Evolutionary conservation across 768 basidiomycete genomes (phyloP).

Genomic region (Boletus subcaerulescens): DNA sequence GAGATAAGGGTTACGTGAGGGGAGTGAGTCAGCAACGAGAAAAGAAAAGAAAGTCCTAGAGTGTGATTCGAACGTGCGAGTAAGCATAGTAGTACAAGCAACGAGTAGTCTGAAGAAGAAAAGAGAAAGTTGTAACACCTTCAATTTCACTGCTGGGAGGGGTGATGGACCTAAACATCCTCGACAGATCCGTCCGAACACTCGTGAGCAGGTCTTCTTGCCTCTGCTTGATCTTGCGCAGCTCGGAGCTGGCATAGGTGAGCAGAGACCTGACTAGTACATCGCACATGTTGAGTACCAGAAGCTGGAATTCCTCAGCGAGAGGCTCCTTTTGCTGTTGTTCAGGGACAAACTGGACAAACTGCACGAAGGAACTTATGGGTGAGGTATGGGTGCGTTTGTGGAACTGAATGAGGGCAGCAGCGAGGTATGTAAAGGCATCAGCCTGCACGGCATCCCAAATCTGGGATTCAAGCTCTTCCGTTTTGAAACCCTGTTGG

Average conservation of each 20-base stretch:
- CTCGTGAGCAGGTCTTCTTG: constrained; percentile 83
- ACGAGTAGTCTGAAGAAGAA: no score
- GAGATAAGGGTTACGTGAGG: no score
- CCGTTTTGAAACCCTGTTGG: constrained; percentile 64
- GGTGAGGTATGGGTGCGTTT: constrained; percentile 33
- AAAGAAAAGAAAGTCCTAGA: no score
- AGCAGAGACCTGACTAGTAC: constrained; percentile 67
- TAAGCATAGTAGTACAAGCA: no score
- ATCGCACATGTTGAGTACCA: constrained; percentile 65
- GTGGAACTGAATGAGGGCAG: constrained; percentile 55
- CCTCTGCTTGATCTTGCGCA: constrained; percentile 82
- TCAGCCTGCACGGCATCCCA: constrained; percentile 84
- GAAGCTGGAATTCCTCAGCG: constrained; percentile 45
- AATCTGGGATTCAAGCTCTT: constrained; percentile 77
- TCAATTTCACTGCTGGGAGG: constrained; percentile 42
- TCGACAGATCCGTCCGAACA: constrained; percentile 59
- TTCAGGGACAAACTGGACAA: constrained; percentile 36
- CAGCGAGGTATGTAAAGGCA: constrained; percentile 68
- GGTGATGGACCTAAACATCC: constrained; percentile 44
- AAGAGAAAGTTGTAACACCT: no score
- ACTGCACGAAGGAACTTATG: constrained; percentile 38
- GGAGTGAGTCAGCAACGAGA: no score
- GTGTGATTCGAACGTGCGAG: no score
- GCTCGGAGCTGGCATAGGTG: constrained; percentile 74
- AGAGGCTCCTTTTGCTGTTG: constrained; percentile 37